A percentile compares a stretch with the other conserved stretches of the same genome.
These are phyloP conservation scores for Penicillium digitatum DNA, from an alignment of 2,329 filamentous ascomycete species.

Conservation along the genomic window DNA sequence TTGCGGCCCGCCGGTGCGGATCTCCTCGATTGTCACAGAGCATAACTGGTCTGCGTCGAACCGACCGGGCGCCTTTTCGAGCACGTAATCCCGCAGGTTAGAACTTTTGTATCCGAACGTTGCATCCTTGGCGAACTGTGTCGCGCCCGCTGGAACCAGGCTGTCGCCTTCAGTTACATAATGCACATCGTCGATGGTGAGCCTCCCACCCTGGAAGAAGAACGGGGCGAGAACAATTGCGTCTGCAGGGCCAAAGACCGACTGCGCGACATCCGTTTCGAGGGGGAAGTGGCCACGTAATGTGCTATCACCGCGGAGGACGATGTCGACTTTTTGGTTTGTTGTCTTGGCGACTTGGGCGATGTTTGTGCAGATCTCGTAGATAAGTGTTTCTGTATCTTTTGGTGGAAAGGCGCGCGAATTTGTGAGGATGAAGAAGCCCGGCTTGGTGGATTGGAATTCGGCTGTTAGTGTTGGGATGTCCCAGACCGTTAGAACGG, in stretches of 20 bases:
- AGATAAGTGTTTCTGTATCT: constrained; percentile 48
- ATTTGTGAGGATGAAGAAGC: constrained; percentile 61
- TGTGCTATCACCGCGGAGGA: constrained; percentile 56
- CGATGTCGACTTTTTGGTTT: constrained; percentile 49
- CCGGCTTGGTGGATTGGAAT: constrained; percentile 42
- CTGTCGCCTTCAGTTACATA: constrained; percentile 53
- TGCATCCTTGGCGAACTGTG: constrained; percentile 56
- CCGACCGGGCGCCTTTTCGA: constrained; percentile 50
- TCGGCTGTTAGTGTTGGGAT: constrained; percentile 43
- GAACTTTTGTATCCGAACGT: constrained; percentile 57
- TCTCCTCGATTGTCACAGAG: constrained; percentile 48
- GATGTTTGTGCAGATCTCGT: constrained; percentile 51
- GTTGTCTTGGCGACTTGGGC: constrained; percentile 43
- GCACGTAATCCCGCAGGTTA: constrained; percentile 51
- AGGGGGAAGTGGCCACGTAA: constrained; percentile 56
- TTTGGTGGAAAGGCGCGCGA: constrained; percentile 53
- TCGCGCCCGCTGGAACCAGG: constrained; percentile 51
- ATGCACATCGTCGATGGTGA: constrained; percentile 56
- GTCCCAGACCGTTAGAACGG: constrained; percentile 55
- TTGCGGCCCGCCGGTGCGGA: constrained; percentile 46
- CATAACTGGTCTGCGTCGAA: constrained; percentile 41
- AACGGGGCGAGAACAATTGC: constrained; percentile 57
- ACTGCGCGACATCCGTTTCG: constrained; percentile 52
- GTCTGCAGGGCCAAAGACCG: constrained; percentile 49
- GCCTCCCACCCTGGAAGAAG: constrained; percentile 57